Base-by-base conservation (phyloP, 805 yeast genomes). In the Starmera quercuum region DNA sequence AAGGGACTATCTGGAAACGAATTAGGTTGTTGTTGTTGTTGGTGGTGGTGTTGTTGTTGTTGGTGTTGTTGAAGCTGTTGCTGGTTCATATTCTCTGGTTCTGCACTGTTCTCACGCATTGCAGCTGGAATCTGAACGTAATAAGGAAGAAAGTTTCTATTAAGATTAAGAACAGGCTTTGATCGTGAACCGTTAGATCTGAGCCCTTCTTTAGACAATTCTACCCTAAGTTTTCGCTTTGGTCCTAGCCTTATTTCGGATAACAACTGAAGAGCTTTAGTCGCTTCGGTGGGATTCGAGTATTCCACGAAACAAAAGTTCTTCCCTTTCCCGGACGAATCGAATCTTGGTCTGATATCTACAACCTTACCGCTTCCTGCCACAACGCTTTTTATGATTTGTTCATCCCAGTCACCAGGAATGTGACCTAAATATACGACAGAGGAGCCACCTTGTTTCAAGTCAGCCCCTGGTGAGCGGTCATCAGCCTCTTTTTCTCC, bases 311-410 rank as follows among this genome's bases (percentile, higher is more conserved):
- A 78, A 37, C 81, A 73, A 45, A 69, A 78, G n/a, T 83, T 83
- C 48, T 77, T 78, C 46, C 75, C 73, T 40, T 72, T 71, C 9
- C 78, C 75, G 9, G 69, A 63, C 2, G 53, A 47, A 26, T 51
- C 54, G 17, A 51, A 34, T 29, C 54, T 37, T 8, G 47, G 38
- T 44, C 84, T 66, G 7, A 81, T 79, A 41, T 78, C 84, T 12
- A 77, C 75, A 18, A 83, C 73, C 3, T 73, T 71, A 1, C 92
- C 92, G 8, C 83, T 67, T 1, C 88, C 88, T 34, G 83, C 77
- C 17, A 81, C 78, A 9, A 82, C 72, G 20, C 77, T 72, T 34
- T 75, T 71, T 23, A 82, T 62, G 12, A 68, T 72, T 32, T 72
- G 73, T 36, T 72, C 78, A 40, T 68, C 76, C 92, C 92, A 83